Percentiles rank a stretch among this genome's conserved stretches.
Conservation (phyloP, 2,329 filamentous ascomycete genomes). For the Tolypocladium tundrense region DNA sequence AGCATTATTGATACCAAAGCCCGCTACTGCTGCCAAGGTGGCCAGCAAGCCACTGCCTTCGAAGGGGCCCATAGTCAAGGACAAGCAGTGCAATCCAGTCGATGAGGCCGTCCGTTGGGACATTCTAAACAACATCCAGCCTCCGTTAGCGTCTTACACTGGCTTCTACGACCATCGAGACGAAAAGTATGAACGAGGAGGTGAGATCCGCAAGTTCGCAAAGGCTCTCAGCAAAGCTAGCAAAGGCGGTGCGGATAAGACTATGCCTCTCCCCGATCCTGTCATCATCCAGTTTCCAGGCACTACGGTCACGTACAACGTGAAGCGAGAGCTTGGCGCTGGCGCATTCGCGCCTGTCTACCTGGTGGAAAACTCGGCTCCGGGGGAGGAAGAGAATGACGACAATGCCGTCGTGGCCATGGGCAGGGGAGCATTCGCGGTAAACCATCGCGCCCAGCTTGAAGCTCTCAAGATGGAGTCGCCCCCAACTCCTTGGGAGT, state of each 20-base stretch:
- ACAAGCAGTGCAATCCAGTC: slow-evolving; percentile 80
- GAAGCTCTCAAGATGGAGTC: slow-evolving; percentile 95
- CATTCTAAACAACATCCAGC: slow-evolving; percentile 65
- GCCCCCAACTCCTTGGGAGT: slow-evolving; percentile 86
- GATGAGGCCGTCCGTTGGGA: slow-evolving; percentile 63
- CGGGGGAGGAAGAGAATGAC: slow-evolving; percentile 32
- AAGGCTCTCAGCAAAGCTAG: slow-evolving; percentile 52
- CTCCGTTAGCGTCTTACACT: slow-evolving; percentile 61
- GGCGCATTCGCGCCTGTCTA: slow-evolving; percentile 96
- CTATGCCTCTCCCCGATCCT: slow-evolving; percentile 44
- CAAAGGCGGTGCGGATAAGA: slow-evolving; percentile 50
- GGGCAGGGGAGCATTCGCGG: slow-evolving; percentile 52
- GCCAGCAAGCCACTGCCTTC: slow-evolving; percentile 30
- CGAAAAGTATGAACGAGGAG: slow-evolving; percentile 53
- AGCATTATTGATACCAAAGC: slow-evolving; percentile 37
- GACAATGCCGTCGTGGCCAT: slow-evolving; percentile 39
- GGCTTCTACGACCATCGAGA: slow-evolving; percentile 69
- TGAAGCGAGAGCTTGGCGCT: slow-evolving; percentile 80
- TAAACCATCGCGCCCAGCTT: slow-evolving; percentile 45
- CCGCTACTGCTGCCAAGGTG: slow-evolving; percentile 21
- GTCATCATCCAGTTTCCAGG: slow-evolving; percentile 60
- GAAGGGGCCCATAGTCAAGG: slow-evolving; percentile 68
- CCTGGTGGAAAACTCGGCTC: slow-evolving; percentile 64
- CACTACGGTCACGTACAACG: slow-evolving; percentile 56
- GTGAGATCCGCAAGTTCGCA: slow-evolving; percentile 73